phyloP scores from a whole-genome alignment of 2,329 filamentous ascomycete species.

The Diaporthe sp. region DNA sequence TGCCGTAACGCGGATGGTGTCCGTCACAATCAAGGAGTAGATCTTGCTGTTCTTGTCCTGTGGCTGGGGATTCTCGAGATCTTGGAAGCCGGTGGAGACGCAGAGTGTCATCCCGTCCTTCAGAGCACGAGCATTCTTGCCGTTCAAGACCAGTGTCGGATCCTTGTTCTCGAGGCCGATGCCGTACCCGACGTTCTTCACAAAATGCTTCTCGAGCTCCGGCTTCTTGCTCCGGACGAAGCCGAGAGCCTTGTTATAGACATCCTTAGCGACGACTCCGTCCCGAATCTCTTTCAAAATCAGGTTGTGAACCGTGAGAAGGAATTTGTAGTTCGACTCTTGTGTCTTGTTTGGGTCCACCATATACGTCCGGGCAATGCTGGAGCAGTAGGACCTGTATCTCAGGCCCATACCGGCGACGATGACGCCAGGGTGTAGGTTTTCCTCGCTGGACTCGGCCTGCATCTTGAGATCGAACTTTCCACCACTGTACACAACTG shows the following conservation, averaged over 20 bases:
- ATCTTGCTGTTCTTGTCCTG: conserved; percentile 90
- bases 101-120: conserved; percentile 98
- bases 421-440: conserved; percentile 91
- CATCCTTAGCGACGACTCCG: conserved; percentile 85
- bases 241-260: conserved; percentile 87
- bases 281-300: conserved; percentile 92
- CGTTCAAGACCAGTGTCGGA: conserved; percentile 83
- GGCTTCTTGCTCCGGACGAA: conserved; percentile 91
- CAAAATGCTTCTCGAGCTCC: conserved; percentile 93
- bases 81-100: conserved; percentile 88
- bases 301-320: conserved; percentile 86
- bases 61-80: conserved; percentile 86
- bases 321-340: conserved; percentile 91
- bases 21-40: conserved; percentile 90
- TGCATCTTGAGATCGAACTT: conserved; percentile 91
- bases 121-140: conserved; percentile 83
- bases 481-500: conserved; percentile 93
- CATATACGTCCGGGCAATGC: conserved; percentile 92
- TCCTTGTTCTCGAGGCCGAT: conserved; percentile 95
- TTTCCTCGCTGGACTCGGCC: conserved; percentile 81
- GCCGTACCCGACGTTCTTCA: conserved; percentile 91
- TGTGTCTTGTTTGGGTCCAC: conserved; percentile 98
- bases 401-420: conserved; percentile 90
- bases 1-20: conserved; percentile 87
- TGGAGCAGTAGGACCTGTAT: conserved; percentile 95